phyloP scores from a whole-genome alignment of 768 basidiomycete species.

The Phanerodontia chrysosporium region DNA sequence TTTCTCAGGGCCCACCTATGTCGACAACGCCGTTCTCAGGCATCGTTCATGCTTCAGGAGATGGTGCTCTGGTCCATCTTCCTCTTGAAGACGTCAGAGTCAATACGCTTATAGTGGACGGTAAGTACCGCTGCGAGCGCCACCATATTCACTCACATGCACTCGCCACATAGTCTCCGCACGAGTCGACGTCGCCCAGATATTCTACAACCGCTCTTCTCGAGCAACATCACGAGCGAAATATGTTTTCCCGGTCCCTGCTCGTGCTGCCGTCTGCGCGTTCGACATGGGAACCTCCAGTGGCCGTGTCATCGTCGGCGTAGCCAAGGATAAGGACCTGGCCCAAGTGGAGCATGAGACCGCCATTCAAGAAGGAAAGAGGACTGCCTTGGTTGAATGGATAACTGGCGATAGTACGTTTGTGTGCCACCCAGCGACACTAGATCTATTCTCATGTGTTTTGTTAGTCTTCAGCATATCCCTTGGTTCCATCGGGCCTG shows the following conservation, averaged over 20 bases:
- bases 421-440: too few species aligned
- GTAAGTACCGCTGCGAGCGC: background rate
- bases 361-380: conserved; percentile 36
- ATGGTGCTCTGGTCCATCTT: conserved; percentile 1
- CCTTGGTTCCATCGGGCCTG: conserved; percentile 46
- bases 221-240: conserved; percentile 39
- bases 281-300: conserved; percentile 47
- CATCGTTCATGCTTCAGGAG: background rate
- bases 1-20: background rate
- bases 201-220: conserved; percentile 3
- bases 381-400: conserved; percentile 43
- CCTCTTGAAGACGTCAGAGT: conserved; percentile 11
- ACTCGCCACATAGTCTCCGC: conserved; percentile 6
- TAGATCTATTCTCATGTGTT: conserved; percentile 31
- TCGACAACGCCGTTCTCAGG: background rate
- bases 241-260: conserved; percentile 59
- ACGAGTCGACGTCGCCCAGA: conserved; percentile 8
- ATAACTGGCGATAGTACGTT: conserved; percentile 51
- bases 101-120: conserved; percentile 4
- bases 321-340: conserved; percentile 43
- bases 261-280: conserved; percentile 47
- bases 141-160: background rate
- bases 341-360: conserved; percentile 38
- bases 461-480: conserved; percentile 53
- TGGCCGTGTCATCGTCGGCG: conserved; percentile 38